A percentile compares a stretch with the other conserved stretches of the same genome.
phyloP scores from a whole-genome alignment of 1,284 basidiomycete genomes.

The Puccinia novopanici region DNA sequence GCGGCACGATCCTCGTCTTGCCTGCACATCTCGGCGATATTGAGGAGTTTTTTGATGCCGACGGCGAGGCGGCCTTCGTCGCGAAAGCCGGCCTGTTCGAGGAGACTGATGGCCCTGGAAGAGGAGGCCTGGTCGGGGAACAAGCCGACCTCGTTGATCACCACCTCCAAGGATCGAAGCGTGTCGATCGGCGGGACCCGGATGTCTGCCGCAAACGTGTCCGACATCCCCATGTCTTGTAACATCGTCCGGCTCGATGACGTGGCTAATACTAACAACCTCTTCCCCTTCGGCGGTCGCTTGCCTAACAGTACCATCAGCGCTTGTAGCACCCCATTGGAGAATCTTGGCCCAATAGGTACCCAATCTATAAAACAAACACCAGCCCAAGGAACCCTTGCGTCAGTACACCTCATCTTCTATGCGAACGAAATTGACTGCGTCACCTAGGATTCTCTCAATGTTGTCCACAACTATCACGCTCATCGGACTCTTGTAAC shows the following conservation, averaged over 20 bases:
- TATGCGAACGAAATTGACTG: not conserved
- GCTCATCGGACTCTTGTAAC: constrained; percentile 94
- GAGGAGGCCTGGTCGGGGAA: constrained; percentile 70
- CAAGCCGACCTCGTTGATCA: constrained; percentile 79
- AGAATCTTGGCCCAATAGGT: constrained; percentile 95
- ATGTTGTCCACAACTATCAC: constrained; percentile 95
- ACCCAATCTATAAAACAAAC: constrained; percentile 74
- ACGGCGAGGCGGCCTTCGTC: constrained; percentile 70
- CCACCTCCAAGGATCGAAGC: constrained; percentile 72
- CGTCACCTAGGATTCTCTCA: constrained; percentile 79
- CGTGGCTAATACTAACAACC: constrained; percentile 88
- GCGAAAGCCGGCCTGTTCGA: constrained; percentile 75
- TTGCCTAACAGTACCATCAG: constrained; percentile 85
- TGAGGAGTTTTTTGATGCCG: constrained; percentile 91
- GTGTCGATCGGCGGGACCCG: constrained; percentile 79
- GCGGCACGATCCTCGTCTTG: constrained; percentile 66
- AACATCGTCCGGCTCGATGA: constrained; percentile 85
- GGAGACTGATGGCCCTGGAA: constrained; percentile 67
- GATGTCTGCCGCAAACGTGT: constrained; percentile 85
- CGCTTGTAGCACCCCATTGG: constrained; percentile 88
- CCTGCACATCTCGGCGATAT: constrained; percentile 91
- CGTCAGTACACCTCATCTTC: constrained; percentile 14
- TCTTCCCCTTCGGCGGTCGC: constrained; percentile 90
- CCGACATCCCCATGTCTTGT: constrained; percentile 82
- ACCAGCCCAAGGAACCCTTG: not conserved